Base-by-base conservation (phyloP, 345 rosid genomes). In the Brassica rapa region DNA sequence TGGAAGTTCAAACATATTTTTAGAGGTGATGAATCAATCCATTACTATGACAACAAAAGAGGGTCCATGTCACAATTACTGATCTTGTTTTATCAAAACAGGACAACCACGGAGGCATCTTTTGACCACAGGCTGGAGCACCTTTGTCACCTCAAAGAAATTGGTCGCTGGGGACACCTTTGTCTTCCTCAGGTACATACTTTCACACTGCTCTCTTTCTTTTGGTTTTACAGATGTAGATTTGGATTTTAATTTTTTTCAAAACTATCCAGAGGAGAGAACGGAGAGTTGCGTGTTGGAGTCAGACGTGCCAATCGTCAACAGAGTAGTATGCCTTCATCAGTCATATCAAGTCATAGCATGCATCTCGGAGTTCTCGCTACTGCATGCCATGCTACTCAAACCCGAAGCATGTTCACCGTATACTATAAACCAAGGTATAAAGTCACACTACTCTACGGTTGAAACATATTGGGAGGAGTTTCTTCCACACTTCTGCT, bases 321-420 rank as follows among this genome's bases (percentile, higher is more conserved):
- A 77, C 94, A 87, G 74, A 85, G 81, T 77, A 85, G 83, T 82
- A 89, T 88, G 93, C 92, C 97, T n/a, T 84, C 96, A 4, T 91
- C 98, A 10, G 96, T 93, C 79, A 91, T 95, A 80, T 93, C 98
- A 43, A 88, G 97, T 68, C 98, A 90, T 76, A 93, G 90, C 89
- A 93, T 95, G 97, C 98, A 93, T 82, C 81, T 93, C 2, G 99
- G 98, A 33, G 99, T 93, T 79, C 94, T 93, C 80, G 97, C 98
- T 63, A 93, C 96, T 63, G 99, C 98, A 68, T 86, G 86, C 74
- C 99, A 95, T 80, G 96, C 97, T 39, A 85, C 86, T 73, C 68
- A 77, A 8, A 89, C 97, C 8, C 86, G 74, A 73, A 86, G 91
- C 14, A 85, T 88, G 78, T 95, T 95, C 82, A 87, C 88, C 15